Conservation (phyloP, 331 rosid genomes). For the Phaseolus coccineus region DNA sequence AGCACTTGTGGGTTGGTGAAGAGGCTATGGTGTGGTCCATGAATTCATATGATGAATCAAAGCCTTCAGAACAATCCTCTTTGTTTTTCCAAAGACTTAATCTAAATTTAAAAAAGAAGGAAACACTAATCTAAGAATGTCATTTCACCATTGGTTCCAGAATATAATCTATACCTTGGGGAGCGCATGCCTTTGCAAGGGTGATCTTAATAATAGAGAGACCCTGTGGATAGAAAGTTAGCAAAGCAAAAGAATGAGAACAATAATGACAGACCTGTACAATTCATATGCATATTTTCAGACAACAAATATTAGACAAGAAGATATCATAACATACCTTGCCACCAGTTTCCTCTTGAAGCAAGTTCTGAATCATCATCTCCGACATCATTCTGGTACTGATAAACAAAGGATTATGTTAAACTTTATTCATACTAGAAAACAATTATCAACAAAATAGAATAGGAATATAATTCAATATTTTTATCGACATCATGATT, state of each 20-base stretch:
- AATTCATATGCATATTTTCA: conserved; percentile 6
- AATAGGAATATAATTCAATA: background rate
- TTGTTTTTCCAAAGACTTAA: background rate
- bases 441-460: conserved; percentile 4
- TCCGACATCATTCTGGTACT: conserved; percentile 60
- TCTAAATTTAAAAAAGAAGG: background rate
- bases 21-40: background rate
- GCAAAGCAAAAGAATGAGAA: conserved; percentile 34
- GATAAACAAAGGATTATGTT: conserved; percentile 11
- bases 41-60: background rate
- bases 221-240: conserved; percentile 56
- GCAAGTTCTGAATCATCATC: conserved; percentile 72
- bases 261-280: background rate
- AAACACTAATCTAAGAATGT: background rate
- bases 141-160: background rate
- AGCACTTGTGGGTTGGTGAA: background rate
- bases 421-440: conserved; percentile 7
- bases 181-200: conserved; percentile 44
- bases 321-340: conserved; percentile 55
- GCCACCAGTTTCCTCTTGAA: conserved; percentile 94
- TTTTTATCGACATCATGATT: background rate
- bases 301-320: background rate
- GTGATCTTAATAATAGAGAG: conserved; percentile 72
- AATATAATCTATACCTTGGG: conserved; percentile 58
- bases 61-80: conserved; percentile 1